Percentiles rank a stretch among this genome's conserved stretches.
Conservation (phyloP, 352 stramenopile genomes). For the Peronospora destructor region DNA sequence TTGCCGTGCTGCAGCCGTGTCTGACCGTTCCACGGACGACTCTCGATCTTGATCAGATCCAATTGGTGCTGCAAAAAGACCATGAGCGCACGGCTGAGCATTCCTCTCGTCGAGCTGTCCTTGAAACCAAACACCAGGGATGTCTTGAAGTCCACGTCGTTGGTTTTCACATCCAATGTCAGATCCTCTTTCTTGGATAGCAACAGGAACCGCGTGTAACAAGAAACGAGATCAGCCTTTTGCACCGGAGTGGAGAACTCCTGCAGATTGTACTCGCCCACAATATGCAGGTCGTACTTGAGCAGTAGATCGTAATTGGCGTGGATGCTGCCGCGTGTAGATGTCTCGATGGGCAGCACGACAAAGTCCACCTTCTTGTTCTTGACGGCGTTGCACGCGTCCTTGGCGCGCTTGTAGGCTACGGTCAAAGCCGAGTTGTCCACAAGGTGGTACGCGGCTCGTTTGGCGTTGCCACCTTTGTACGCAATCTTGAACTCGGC, state of each 20-base stretch:
- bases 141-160: constrained; percentile 52
- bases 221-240: constrained; percentile 56
- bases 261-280: constrained; percentile 58
- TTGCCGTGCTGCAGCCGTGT: constrained; percentile 36
- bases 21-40: constrained; percentile 49
- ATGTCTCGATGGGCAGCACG: constrained; percentile 94
- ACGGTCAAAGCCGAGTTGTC: constrained; percentile 32
- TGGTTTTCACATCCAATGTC: constrained; percentile 21
- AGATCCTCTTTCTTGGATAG: constrained; percentile 65
- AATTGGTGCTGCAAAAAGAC: constrained; percentile 61
- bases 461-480: constrained; percentile 91
- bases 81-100: constrained; percentile 55
- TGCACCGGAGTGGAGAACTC: constrained; percentile 6
- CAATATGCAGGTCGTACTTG: constrained; percentile 59
- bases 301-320: constrained; percentile 90
- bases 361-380: constrained; percentile 89
- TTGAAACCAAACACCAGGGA: constrained; percentile 73
- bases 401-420: constrained; percentile 21
- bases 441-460: constrained; percentile 33
- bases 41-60: constrained; percentile 72
- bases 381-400: constrained; percentile 53
- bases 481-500: constrained; percentile 86
- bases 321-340: constrained; percentile 93
- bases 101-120: constrained; percentile 46
- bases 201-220: constrained; percentile 89